Conservation (phyloP, 306 rosid genomes). For the Rosa rugosa region DNA sequence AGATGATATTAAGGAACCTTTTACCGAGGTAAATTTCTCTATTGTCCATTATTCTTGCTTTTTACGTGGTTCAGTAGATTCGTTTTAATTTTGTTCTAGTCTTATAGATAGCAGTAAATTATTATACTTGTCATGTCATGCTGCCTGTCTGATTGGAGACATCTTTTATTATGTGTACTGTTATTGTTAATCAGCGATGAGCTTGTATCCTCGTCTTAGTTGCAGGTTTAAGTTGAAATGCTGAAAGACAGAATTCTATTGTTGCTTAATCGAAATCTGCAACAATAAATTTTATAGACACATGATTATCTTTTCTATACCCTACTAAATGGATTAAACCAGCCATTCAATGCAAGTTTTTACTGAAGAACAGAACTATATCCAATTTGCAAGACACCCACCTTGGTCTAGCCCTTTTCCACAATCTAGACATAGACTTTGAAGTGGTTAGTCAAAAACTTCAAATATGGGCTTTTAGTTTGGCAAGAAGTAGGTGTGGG, state of each 20-base stretch:
- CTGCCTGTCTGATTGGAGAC: too few relatives aligned
- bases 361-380: not conserved
- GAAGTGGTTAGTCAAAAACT: not conserved
- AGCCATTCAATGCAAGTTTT: not conserved
- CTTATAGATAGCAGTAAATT: too few relatives aligned
- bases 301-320: not conserved
- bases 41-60: too few relatives aligned
- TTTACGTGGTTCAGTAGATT: too few relatives aligned
- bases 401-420: conserved; percentile 3
- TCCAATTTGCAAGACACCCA: not conserved
- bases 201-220: not conserved
- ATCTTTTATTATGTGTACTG: not conserved
- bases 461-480: not conserved
- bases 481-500: not conserved
- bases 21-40: too few relatives aligned
- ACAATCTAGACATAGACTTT: not conserved
- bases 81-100: too few relatives aligned
- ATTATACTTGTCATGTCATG: too few relatives aligned
- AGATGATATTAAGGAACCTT: too few relatives aligned
- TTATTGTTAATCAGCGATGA: not conserved
- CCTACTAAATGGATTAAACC: not conserved
- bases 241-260: not conserved
- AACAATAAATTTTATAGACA: not conserved
- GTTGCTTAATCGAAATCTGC: not conserved
- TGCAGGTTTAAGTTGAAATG: not conserved